Evolutionary conservation across 805 yeast species (phyloP).

Genomic region (Candida argentea): DNA sequence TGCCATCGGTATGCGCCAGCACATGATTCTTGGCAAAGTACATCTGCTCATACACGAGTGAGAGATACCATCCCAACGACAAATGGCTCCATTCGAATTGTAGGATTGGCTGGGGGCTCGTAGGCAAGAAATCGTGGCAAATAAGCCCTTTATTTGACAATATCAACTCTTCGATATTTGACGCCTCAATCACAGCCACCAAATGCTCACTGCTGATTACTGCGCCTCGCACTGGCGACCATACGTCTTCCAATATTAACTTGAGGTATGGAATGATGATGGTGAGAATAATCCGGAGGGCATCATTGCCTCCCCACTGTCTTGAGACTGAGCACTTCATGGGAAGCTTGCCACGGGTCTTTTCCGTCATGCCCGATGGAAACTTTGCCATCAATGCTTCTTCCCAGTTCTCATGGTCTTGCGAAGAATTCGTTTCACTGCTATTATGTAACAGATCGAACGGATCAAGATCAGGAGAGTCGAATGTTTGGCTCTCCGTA

Average conservation of each 20-base stretch:
- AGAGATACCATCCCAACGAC: conserved; percentile 69
- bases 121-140: conserved; percentile 33
- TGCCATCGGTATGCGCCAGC: conserved; percentile 12
- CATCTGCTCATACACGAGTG: conserved; percentile 52
- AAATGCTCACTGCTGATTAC: conserved; percentile 17
- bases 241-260: conserved; percentile 14
- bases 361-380: conserved; percentile 53
- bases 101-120: conserved; percentile 32
- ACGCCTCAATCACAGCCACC: conserved; percentile 31
- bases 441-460: conserved; percentile 1
- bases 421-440: neutral
- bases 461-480: conserved; percentile 1
- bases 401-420: conserved; percentile 19
- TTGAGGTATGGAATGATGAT: conserved; percentile 30
- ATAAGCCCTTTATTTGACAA: conserved; percentile 17
- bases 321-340: conserved; percentile 37
- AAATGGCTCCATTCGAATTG: conserved; percentile 52
- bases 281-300: conserved; percentile 32
- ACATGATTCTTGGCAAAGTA: conserved; percentile 22
- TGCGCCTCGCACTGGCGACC: conserved; percentile 12
- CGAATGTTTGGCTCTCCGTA: conserved; percentile 4
- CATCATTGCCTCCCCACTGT: conserved; percentile 50
- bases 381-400: conserved; percentile 37
- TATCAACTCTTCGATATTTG: conserved; percentile 18
- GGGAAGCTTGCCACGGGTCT: conserved; percentile 45